Evolutionary conservation across 305 asterid species (phyloP).

Genomic region (Fraxinus baroniana): DNA sequence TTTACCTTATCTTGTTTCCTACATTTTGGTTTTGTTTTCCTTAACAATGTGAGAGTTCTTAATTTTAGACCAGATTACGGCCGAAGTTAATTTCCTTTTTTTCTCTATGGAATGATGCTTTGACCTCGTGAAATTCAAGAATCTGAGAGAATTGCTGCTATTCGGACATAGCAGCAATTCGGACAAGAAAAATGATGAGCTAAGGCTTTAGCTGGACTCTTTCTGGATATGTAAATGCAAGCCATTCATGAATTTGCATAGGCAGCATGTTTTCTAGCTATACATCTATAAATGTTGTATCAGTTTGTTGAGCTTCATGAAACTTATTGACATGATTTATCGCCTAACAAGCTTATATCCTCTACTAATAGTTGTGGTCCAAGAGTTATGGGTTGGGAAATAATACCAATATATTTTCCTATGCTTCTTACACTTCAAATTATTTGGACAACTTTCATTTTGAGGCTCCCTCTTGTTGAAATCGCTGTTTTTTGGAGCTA

Average conservation of each 20-base stretch:
- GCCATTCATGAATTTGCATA: background rate
- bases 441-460: conserved; percentile 56
- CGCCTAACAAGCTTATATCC: background rate
- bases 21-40: background rate
- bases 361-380: background rate
- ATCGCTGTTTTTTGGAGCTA: conserved; percentile 80
- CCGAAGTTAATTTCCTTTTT: background rate
- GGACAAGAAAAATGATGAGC: background rate
- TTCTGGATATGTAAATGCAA: conserved; percentile 4
- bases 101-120: background rate
- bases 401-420: background rate
- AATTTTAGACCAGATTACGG: background rate
- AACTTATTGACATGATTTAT: conserved; percentile 6
- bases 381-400: conserved; percentile 10
- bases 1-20: background rate
- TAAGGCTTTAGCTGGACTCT: background rate
- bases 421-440: conserved; percentile 5
- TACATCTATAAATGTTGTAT: background rate
- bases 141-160: background rate
- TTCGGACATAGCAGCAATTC: background rate
- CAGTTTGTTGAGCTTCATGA: conserved; percentile 9
- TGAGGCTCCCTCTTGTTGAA: conserved; percentile 67
- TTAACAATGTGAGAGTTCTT: background rate
- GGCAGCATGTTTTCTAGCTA: conserved; percentile 1
- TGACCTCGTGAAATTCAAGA: background rate